These are phyloP conservation scores for Cladosporium phlei DNA, from an alignment of 2,329 filamentous ascomycete genomes.

Conservation along the genomic window DNA sequence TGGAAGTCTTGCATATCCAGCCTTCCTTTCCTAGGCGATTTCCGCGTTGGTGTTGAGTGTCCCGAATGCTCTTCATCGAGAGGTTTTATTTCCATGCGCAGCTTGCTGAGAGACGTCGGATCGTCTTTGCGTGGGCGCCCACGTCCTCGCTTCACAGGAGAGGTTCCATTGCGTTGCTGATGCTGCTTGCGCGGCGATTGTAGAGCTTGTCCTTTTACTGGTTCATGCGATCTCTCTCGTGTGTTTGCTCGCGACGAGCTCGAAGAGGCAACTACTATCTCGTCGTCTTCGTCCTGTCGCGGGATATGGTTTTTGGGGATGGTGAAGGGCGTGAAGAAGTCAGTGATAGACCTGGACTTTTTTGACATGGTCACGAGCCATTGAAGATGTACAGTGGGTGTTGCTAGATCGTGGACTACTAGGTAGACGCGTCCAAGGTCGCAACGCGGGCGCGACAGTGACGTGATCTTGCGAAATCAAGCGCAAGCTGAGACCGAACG, in stretches of 20 bases:
- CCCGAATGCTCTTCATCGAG: neutral
- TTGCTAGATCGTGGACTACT: too few relatives aligned
- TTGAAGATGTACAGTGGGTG: too few relatives aligned
- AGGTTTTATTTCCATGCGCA: neutral
- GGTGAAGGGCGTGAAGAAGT: slow-evolving; percentile 44
- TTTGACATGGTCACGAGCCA: slow-evolving; percentile 5
- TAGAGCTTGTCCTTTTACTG: neutral
- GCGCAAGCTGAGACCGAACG: too few relatives aligned
- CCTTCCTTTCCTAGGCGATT: slow-evolving; percentile 3
- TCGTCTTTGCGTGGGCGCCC: slow-evolving; percentile 5
- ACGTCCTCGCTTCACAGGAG: neutral
- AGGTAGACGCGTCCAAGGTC: too few relatives aligned
- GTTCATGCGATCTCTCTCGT: neutral
- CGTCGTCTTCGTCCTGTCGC: slow-evolving; percentile 20
- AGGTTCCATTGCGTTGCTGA: neutral
- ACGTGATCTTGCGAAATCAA: too few relatives aligned
- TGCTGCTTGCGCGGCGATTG: neutral
- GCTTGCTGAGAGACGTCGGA: neutral
- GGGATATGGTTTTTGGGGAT: slow-evolving; percentile 24
- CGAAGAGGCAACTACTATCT: slow-evolving; percentile 24
- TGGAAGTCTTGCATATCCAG: neutral
- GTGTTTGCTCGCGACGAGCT: slow-evolving; percentile 2
- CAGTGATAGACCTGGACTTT: slow-evolving; percentile 31
- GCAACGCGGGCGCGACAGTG: too few relatives aligned
- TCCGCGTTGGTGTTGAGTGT: slow-evolving; percentile 1